Evolutionary conservation across 352 stramenopile genomes (phyloP).

Genomic region (Blastocystis sp.): DNA sequence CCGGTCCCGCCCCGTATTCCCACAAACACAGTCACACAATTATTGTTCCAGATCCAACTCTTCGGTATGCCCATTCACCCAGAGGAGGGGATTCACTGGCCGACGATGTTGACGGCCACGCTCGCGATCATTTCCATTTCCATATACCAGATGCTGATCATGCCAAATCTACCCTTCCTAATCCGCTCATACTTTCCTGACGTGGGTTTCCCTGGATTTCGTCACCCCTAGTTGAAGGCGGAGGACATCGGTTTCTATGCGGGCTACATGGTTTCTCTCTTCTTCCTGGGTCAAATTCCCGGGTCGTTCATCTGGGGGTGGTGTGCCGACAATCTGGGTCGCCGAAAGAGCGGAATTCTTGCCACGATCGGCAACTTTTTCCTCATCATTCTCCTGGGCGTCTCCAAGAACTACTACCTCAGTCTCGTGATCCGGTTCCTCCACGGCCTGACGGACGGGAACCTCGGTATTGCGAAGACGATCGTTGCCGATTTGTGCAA

Average conservation of each 20-base stretch:
- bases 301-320: slow-evolving; percentile 70
- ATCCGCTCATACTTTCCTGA: slow-evolving; percentile 62
- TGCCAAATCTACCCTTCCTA: slow-evolving; percentile 67
- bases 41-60: no score
- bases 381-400: slow-evolving; percentile 6
- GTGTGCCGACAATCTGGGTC: slow-evolving; percentile 66
- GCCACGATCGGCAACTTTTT: slow-evolving; percentile 40
- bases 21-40: no score
- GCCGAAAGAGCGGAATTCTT: slow-evolving; percentile 30
- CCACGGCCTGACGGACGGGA: slow-evolving; percentile 26
- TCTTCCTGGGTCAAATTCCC: slow-evolving; percentile 64
- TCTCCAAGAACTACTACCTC: slow-evolving; percentile 56
- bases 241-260: slow-evolving; percentile 64
- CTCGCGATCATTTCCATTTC: neutral
- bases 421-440: slow-evolving; percentile 62
- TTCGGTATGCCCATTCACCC: slow-evolving; percentile 16
- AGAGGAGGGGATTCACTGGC: slow-evolving; percentile 71
- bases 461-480: slow-evolving; percentile 55
- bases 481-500: slow-evolving; percentile 61
- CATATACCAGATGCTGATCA: slow-evolving; percentile 35
- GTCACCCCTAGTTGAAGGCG: slow-evolving; percentile 20
- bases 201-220: neutral
- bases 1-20: no score
- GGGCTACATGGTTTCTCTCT: slow-evolving; percentile 50
- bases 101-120: slow-evolving; percentile 26